A percentile compares a stretch with the other conserved stretches of the same genome.
These are phyloP conservation scores for Microthyrium microscopicum DNA, from an alignment of 2,329 filamentous ascomycete genomes.

Conservation along the genomic window DNA sequence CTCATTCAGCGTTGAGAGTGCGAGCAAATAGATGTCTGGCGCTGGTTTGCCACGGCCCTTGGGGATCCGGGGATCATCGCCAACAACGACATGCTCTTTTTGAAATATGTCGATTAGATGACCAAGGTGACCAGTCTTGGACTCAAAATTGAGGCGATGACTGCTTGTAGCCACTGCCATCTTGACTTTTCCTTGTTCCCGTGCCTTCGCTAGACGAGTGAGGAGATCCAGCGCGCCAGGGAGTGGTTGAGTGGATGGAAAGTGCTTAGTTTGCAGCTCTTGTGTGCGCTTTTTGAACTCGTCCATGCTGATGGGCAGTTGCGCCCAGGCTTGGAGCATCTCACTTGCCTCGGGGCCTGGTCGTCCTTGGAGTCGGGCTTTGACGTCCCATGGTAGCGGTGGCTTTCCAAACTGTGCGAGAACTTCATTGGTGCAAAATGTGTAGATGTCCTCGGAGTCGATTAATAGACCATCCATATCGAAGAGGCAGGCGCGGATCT, in stretches of 20 bases:
- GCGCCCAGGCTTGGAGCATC: constrained; percentile 66
- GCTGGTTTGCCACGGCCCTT: constrained; percentile 79
- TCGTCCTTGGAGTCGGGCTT: constrained; percentile 66
- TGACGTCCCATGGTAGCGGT: constrained; percentile 77
- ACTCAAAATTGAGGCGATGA: constrained; percentile 50
- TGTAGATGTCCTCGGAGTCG: constrained; percentile 85
- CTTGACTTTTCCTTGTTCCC: constrained; percentile 36
- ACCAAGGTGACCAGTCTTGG: constrained; percentile 50
- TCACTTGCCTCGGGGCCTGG: constrained; percentile 40
- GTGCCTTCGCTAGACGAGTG: constrained; percentile 36
- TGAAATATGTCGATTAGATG: constrained; percentile 45
- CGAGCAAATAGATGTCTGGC: constrained; percentile 85
- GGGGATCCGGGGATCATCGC: constrained; percentile 66
- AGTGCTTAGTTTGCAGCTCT: constrained; percentile 52
- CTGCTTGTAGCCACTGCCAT: constrained; percentile 79
- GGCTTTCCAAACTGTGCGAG: constrained; percentile 60
- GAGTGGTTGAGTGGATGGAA: constrained; percentile 58
- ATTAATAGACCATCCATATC: constrained; percentile 98
- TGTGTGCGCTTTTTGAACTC: constrained; percentile 47
- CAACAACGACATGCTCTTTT: constrained; percentile 55
- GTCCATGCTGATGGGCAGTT: constrained; percentile 58
- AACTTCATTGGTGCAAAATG: constrained; percentile 63
- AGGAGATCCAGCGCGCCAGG: constrained; percentile 63
- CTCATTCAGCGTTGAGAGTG: constrained; percentile 69
- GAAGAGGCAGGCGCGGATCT: constrained; percentile 81